A percentile compares a stretch with the other conserved stretches of the same genome.
These are phyloP conservation scores for Fusarium papillatum DNA, from an alignment of 2,329 filamentous ascomycete genomes.

Conservation along the genomic window DNA sequence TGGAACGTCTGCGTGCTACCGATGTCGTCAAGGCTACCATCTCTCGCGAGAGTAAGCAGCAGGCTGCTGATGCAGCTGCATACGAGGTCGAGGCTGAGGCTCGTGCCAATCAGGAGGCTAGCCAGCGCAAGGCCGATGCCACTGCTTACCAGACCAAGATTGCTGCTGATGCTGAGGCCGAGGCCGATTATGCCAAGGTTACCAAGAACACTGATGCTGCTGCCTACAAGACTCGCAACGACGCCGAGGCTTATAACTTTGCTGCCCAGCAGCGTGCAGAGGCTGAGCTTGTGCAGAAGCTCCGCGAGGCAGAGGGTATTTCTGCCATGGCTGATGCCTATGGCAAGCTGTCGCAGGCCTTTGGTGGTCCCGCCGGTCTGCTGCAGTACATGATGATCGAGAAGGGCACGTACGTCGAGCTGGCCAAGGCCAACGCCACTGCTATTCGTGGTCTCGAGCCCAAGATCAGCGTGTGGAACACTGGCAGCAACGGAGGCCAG, in stretches of 20 bases:
- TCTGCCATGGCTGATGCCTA: conserved; percentile 87
- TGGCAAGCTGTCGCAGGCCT: conserved; percentile 75
- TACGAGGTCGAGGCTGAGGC: conserved; percentile 77
- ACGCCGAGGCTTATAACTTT: conserved; percentile 56
- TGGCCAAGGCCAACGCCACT: conserved; percentile 83
- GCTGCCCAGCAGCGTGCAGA: conserved; percentile 66
- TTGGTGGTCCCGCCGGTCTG: conserved; percentile 83
- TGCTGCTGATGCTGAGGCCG: conserved; percentile 62
- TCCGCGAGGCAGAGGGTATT: conserved; percentile 84
- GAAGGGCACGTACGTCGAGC: conserved; percentile 81
- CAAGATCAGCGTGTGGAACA: conserved; percentile 95
- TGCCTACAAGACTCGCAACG: conserved; percentile 63
- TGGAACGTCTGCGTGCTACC: conserved; percentile 82
- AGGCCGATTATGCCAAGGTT: conserved; percentile 70
- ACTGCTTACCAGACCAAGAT: conserved; percentile 63
- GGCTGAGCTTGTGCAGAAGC: conserved; percentile 69
- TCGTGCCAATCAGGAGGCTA: conserved; percentile 65
- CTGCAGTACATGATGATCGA: conserved; percentile 92
- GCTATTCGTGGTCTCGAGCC: conserved; percentile 84
- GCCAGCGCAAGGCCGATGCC: conserved; percentile 67
- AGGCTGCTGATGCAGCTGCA: conserved; percentile 75
- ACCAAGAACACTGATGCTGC: conserved; percentile 79
- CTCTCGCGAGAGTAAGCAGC: conserved; percentile 74
- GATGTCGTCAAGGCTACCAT: conserved; percentile 86
- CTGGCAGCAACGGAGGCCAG: conserved; percentile 65